Evolutionary conservation across 176 grass and related monocot genomes (phyloP).

Genomic region (Triticum aestivum): DNA sequence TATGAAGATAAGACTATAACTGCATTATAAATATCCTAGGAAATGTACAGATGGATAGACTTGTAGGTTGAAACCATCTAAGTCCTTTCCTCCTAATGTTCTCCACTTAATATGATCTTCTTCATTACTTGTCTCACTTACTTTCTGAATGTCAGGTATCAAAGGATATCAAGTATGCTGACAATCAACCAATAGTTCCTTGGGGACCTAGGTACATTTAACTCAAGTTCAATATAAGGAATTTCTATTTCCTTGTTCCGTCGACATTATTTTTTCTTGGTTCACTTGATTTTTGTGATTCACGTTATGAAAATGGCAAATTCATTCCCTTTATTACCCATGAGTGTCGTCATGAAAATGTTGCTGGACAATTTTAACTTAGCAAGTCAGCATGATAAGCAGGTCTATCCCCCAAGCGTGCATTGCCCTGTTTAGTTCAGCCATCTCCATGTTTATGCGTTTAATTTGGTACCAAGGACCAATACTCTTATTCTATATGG

Average conservation of each 20-base stretch:
- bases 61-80: background rate
- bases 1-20: background rate
- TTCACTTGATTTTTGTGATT: background rate
- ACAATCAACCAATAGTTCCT: conserved; percentile 79
- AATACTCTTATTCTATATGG: background rate
- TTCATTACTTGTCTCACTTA: background rate
- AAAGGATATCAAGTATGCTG: conserved; percentile 94
- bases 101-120: background rate
- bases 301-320: background rate
- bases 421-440: conserved; percentile 2
- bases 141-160: conserved; percentile 57
- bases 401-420: background rate
- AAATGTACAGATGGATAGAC: background rate
- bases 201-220: conserved; percentile 83
- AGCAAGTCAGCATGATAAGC: background rate
- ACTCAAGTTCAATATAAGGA: conserved; percentile 7
- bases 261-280: background rate
- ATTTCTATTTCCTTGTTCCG: background rate
- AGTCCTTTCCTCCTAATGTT: background rate
- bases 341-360: background rate
- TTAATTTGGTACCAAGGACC: background rate
- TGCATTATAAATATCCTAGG: background rate
- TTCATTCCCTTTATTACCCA: conserved; percentile 4
- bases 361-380: background rate
- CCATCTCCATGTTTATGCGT: background rate